Base-by-base conservation (phyloP, 441 rosid species). In the Erodium trifolium region DNA sequence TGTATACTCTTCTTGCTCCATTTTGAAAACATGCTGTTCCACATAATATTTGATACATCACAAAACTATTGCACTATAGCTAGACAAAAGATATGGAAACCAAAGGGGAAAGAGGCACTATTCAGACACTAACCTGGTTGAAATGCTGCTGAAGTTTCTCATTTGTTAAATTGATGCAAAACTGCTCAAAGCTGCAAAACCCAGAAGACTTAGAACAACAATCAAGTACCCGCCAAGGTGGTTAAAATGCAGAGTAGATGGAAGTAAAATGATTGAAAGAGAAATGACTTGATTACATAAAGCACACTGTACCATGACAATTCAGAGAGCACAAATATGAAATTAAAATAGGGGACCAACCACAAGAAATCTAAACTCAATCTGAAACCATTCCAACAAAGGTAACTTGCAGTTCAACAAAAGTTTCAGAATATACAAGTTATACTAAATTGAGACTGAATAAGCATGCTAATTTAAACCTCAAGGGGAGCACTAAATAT, bases 101-200 rank as follows among this genome's bases (percentile, higher is more conserved):
- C 34, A 66, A 69, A 37, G 53, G 39, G 37, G 65, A 62, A 8
- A 57, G 31, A 5, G 27, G 67, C 59, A 73, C 70, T 34, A 69
- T 51, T 75, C 67, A 31, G 35, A 68, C 10, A 67, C 77, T 60
- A 76, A 88, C 94, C 94, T 88, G 91, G 77, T 88, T 88, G 76
- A 88, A 88, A 81, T 88, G 94, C 75, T 88, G 94, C 71, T 88
- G 94, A 74, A 88, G 79, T 81, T 88, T 88, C 80, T 88, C 94
- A 79, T 88, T 88, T 73, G 94, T 88, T 80, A 88, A 85, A 80
- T 31, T 31, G 34, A 31, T 31, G 34, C 34, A 31, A 31, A 31
- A 31, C 34, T 31, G 34, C 34, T 31, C 94, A 80, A 88, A 88
- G 74, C 94, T 88, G 91, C 79, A 31, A 76, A 67, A 60, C 16